Evolutionary conservation across 2,329 filamentous ascomycete species (phyloP).

Genomic region (Myriangium duriaei): DNA sequence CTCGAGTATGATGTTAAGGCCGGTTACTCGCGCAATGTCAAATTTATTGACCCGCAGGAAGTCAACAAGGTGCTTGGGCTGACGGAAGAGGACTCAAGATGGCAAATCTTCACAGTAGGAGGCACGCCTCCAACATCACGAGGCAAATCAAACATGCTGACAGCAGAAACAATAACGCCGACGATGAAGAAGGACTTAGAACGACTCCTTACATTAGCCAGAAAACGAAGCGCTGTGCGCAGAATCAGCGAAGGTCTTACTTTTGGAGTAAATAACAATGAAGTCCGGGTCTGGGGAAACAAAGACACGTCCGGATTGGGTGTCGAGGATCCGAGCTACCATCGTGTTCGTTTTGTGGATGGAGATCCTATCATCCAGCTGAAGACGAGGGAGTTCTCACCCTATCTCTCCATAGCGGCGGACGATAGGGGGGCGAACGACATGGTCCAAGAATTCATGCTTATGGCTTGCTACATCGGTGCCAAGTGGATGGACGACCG

Average conservation of each 20-base stretch:
- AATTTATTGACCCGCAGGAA: slow-evolving; percentile 38
- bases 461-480: slow-evolving; percentile 41
- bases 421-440: slow-evolving; percentile 14
- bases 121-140: slow-evolving; percentile 18
- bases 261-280: slow-evolving; percentile 19
- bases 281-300: slow-evolving; percentile 26
- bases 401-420: slow-evolving; percentile 18
- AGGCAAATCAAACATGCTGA: slow-evolving; percentile 13
- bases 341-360: slow-evolving; percentile 24
- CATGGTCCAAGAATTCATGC: slow-evolving; percentile 39
- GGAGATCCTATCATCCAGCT: slow-evolving; percentile 34
- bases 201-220: slow-evolving; percentile 24
- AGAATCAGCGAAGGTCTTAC: slow-evolving; percentile 27
- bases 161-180: slow-evolving; percentile 11
- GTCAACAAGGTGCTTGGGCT: slow-evolving; percentile 12
- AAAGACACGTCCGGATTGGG: slow-evolving; percentile 21
- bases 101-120: slow-evolving; percentile 22
- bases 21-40: slow-evolving; percentile 43
- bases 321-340: slow-evolving; percentile 29
- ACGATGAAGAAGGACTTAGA: slow-evolving; percentile 18
- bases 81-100: slow-evolving; percentile 10
- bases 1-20: slow-evolving; percentile 42
- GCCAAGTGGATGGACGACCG: slow-evolving; percentile 41
- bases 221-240: slow-evolving; percentile 22
- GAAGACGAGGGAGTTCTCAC: slow-evolving; percentile 21